Evolutionary conservation across 768 basidiomycete species (phyloP).

Genomic region (Termitomyces sp.): DNA sequence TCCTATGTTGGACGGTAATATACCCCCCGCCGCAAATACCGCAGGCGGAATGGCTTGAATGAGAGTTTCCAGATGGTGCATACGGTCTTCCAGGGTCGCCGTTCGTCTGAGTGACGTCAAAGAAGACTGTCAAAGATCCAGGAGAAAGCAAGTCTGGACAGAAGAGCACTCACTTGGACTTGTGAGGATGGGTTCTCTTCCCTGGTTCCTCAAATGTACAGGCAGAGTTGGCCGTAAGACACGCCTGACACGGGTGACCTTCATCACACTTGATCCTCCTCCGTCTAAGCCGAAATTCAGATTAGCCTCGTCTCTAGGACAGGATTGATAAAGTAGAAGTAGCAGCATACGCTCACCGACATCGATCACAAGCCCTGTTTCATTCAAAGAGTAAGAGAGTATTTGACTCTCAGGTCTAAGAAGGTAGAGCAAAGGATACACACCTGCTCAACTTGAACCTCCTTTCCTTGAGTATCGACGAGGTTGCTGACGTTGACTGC

Average conservation of each 20-base stretch:
- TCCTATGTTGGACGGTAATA: constrained; percentile 25
- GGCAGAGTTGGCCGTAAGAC: constrained; percentile 72
- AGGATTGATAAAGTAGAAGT: not conserved
- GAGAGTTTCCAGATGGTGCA: constrained; percentile 82
- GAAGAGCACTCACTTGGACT: constrained; percentile 66
- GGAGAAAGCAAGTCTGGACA: not conserved
- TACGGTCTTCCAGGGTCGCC: constrained; percentile 79
- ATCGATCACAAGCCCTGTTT: constrained; percentile 83
- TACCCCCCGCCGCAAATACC: constrained; percentile 62
- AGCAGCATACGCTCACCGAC: constrained; percentile 53
- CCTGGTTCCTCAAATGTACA: constrained; percentile 88
- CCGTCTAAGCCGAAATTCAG: constrained; percentile 38
- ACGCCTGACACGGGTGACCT: constrained; percentile 85
- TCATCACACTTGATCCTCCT: constrained; percentile 86
- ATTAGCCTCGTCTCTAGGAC: constrained; percentile 1
- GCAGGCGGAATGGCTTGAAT: constrained; percentile 82
- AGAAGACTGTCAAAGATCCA: not conserved
- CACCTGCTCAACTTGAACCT: constrained; percentile 87
- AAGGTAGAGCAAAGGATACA: constrained; percentile 15
- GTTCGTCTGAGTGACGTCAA: constrained; percentile 47
- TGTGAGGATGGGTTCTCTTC: constrained; percentile 81
- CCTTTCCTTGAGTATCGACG: constrained; percentile 66
- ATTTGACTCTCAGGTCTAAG: not conserved
- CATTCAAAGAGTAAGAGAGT: constrained; percentile 7
- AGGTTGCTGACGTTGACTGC: constrained; percentile 29